Percentiles rank a stretch among this genome's conserved stretches.
These are phyloP conservation scores for Scheffersomyces ergatensis DNA, from an alignment of 805 yeast genomes.

Conservation along the genomic window DNA sequence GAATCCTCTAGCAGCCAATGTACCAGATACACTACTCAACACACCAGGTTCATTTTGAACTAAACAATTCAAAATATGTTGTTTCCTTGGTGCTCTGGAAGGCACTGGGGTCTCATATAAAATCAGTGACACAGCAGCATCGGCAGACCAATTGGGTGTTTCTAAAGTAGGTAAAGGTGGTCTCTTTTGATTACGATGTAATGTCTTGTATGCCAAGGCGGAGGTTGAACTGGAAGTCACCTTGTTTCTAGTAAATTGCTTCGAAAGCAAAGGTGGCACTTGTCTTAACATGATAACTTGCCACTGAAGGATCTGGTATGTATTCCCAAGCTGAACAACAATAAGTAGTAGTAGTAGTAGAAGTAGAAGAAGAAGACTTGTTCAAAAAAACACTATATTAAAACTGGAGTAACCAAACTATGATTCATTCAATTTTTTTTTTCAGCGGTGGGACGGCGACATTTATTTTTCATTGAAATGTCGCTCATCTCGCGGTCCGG, in stretches of 20 bases:
- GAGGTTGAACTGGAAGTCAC: slow-evolving; percentile 68
- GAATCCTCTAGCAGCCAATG: slow-evolving; percentile 97
- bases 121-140: slow-evolving; percentile 93
- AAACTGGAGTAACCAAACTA: too few species aligned
- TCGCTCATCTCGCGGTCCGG: background rate
- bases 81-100: slow-evolving; percentile 60
- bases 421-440: too few species aligned
- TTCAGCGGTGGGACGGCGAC: too few species aligned
- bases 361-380: too few species aligned
- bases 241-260: too few species aligned
- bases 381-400: too few species aligned
- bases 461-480: too few species aligned
- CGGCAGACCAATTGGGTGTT: slow-evolving; percentile 94
- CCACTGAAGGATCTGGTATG: too few species aligned
- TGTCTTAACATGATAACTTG: too few species aligned
- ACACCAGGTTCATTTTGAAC: slow-evolving; percentile 99
- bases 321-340: too few species aligned
- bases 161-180: slow-evolving; percentile 93
- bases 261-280: too few species aligned
- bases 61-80: slow-evolving; percentile 92
- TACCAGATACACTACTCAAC: slow-evolving; percentile 86
- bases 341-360: too few species aligned
- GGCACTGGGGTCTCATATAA: slow-evolving; percentile 85
- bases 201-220: slow-evolving; percentile 89
- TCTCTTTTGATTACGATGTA: slow-evolving; percentile 80